Base-by-base conservation (phyloP, 148 eudicot genomes). In the Mesembryanthemum crystallinum region DNA sequence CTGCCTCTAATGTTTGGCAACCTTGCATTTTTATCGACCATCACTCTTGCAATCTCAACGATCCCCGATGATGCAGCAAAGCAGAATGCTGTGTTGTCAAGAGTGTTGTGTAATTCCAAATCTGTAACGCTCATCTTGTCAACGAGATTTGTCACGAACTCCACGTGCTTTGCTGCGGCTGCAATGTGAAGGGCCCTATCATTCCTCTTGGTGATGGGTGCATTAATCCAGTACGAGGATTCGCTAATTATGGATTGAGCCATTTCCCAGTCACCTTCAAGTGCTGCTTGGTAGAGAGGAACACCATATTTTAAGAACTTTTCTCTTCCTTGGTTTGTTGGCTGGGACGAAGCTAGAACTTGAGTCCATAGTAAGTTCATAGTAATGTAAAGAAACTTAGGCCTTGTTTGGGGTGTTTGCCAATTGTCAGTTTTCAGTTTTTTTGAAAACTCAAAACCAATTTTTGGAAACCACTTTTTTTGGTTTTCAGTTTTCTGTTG, bases 171-270 rank as follows among this genome's bases (percentile, higher is more conserved):
- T 0, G 71, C 64, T 8, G 71, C 65, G 12, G 78, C 70, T 27
- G 82, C 71, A 25, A 75, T 80, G 78, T 80, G 82, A 3, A 79
- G 74, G 35, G 62, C 63, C 23, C 63, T 79, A n/a, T 80, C 82
- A 1, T 62, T 51, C 3, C 68, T 23, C 29, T 79, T 79, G 17
- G 67, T 60, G 24, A 74, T 74, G 32, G 74, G 64, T 25, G 64
- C 69, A n/a, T 28, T 61, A 4, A 68, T 49, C 69, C 74, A 79
- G 15, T 69, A 1, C 7, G 74, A 27, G 24, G 74, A 71, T 33
- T 79, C 55, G 5, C 25, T 69, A 14, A 79, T 20, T 35, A 74
- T 79, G 1, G 7, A 24, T 9, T 67, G 64, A 0, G 82, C 77
- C 3, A 69, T 52, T 18, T 71, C 64, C 77, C 82, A 79, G 45